phyloP scores from a whole-genome alignment of 176 grass and related monocot species.

The Cenchrus fungigraminus region DNA sequence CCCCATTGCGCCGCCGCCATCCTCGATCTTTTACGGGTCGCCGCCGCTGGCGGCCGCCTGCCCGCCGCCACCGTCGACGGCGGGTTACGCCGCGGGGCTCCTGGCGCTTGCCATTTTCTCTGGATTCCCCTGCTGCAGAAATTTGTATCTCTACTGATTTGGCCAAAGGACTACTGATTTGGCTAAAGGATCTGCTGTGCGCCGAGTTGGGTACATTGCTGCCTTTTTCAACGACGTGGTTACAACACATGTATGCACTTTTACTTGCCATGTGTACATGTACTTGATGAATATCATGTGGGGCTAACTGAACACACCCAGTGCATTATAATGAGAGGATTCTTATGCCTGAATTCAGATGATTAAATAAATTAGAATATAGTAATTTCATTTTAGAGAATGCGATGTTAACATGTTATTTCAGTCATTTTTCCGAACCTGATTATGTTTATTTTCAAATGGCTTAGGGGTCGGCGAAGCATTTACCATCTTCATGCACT shows the following conservation, averaged over 20 bases:
- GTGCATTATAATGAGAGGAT: conserved; percentile 9
- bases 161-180: too few species aligned
- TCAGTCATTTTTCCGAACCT: conserved; percentile 10
- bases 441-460: conserved; percentile 38
- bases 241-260: conserved; percentile 71
- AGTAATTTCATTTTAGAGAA: neutral
- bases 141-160: too few species aligned
- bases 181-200: too few species aligned
- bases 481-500: conserved; percentile 83
- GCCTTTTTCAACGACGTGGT: conserved; percentile 63
- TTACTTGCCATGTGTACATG: conserved; percentile 16
- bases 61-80: too few species aligned
- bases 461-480: conserved; percentile 73
- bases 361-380: neutral
- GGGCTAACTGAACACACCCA: neutral
- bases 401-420: neutral
- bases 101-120: too few species aligned
- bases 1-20: too few species aligned
- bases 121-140: too few species aligned
- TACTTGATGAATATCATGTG: conserved; percentile 5
- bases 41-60: too few species aligned
- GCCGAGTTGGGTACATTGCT: conserved; percentile 52
- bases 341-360: neutral
- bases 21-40: too few species aligned
- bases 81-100: too few species aligned